These are phyloP conservation scores for Fusarium acutatum DNA, from an alignment of 2,329 filamentous ascomycete species.

Conservation along the genomic window DNA sequence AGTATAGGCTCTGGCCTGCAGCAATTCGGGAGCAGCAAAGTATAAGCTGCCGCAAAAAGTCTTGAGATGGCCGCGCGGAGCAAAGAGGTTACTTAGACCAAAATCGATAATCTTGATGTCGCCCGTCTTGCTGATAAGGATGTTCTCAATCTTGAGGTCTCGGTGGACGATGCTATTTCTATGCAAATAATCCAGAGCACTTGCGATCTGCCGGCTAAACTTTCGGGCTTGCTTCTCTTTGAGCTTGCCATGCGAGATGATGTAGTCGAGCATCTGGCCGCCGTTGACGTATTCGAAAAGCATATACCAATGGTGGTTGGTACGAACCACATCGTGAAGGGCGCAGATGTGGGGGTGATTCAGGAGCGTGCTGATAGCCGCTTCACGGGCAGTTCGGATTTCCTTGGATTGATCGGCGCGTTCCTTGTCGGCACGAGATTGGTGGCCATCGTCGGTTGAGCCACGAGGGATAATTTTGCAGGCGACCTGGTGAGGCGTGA, in stretches of 20 bases:
- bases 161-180: slow-evolving; percentile 98
- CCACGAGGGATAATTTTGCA: slow-evolving; percentile 97
- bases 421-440: slow-evolving; percentile 77
- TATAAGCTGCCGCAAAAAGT: slow-evolving; percentile 98
- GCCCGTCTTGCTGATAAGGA: slow-evolving; percentile 97
- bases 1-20: slow-evolving; percentile 93
- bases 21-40: slow-evolving; percentile 92
- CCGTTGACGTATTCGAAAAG: slow-evolving; percentile 99
- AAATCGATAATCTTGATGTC: slow-evolving; percentile 99
- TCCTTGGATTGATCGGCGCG: slow-evolving; percentile 96
- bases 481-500: slow-evolving; percentile 67
- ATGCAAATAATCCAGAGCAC: slow-evolving; percentile 96
- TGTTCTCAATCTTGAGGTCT: slow-evolving; percentile 98
- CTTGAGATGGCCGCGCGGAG: slow-evolving; percentile 84
- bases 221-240: slow-evolving; percentile 99
- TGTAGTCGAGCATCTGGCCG: slow-evolving; percentile 99
- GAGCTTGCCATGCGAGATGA: slow-evolving; percentile 95
- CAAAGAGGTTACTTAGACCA: slow-evolving; percentile 94
- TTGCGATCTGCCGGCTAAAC: slow-evolving; percentile 96
- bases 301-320: slow-evolving; percentile 99
- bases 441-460: slow-evolving; percentile 84
- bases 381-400: slow-evolving; percentile 91
- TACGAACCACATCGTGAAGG: slow-evolving; percentile 93
- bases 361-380: slow-evolving; percentile 92
- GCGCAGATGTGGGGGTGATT: slow-evolving; percentile 97